Evolutionary conservation across 1,284 basidiomycete genomes (phyloP), one percentile per base, ranked within the genome.

Genomic region (Apiotrichum brassicae): DNA sequence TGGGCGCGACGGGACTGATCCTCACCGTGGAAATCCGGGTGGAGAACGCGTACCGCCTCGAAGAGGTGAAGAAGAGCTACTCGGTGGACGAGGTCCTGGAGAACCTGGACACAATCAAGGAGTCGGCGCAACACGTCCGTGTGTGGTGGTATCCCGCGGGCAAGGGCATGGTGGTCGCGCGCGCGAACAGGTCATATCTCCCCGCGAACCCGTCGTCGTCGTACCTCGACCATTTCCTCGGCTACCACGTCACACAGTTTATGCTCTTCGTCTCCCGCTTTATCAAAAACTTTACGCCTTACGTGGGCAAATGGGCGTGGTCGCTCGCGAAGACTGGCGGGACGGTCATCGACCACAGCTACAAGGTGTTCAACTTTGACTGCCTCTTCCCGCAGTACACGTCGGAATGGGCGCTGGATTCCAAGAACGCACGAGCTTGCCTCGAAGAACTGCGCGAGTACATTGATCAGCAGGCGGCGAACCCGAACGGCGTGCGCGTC

Each of bases 101-200:
- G 23, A 74, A 82, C n/a, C 62, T 66, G 51, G 68, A 68, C 57
- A 56, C 57, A 62, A 75, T 93, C 61, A 82, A 80, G 32, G 66
- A 70, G 43, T 78, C 81, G 41, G 83, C 86, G 1, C 82, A 97
- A 72, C 91, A 97, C 69, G 87, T 89, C 22, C 79, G 90, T n/a
- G 78, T 92, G 25, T 93, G 89, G 87, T 98, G 93, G 92, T 95
- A 86, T 74, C 90, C 93, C 2, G 84, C 87, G 51, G 81, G 83
- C 18, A 82, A 84, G 54, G 77, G 76, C 32, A 77, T 92, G 49
- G 82, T 89, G 35, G 80, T 89, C 48, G 85, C 84, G 60, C 77
- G 82, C 55, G 79, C 85, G 35, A 81, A 89, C 69, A 78, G 91
- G 46, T 87, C 89, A 1, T 72, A 75, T 46, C 84, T 89, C 79